Conservation (phyloP, 495 filamentous ascomycete species). For the Neohortaea acidophila region DNA sequence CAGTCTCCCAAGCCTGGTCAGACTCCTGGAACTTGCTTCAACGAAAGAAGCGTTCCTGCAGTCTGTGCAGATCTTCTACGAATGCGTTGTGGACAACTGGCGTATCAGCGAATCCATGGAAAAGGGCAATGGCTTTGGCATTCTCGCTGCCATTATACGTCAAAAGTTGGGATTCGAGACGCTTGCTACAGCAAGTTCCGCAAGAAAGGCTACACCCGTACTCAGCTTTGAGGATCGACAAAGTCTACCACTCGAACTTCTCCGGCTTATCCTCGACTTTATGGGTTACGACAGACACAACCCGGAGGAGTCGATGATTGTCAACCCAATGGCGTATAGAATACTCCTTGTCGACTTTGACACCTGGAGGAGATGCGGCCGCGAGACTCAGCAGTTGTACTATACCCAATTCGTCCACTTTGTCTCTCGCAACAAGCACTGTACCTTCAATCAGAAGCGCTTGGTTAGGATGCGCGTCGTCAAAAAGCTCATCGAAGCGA, state of each 20-base stretch:
- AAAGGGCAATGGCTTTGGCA: conserved; percentile 79
- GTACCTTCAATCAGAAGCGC: conserved; percentile 77
- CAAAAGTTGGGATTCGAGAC: conserved; percentile 51
- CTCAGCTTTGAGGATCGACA: conserved; percentile 40
- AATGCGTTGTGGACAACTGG: conserved; percentile 76
- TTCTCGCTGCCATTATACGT: conserved; percentile 62
- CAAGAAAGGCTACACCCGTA: conserved; percentile 18
- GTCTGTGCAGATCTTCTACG: conserved; percentile 68
- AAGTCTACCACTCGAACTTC: conserved; percentile 49
- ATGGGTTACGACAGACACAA: conserved; percentile 67
- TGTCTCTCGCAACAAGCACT: conserved; percentile 69
- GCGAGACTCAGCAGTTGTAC: conserved; percentile 65
- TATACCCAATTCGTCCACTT: conserved; percentile 83
- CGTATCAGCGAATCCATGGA: conserved; percentile 98
- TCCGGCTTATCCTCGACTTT: conserved; percentile 65
- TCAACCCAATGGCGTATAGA: conserved; percentile 87
- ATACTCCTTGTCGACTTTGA: conserved; percentile 84
- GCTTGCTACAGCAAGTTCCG: conserved; percentile 6
- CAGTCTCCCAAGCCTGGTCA: conserved; percentile 67
- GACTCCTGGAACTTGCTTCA: conserved; percentile 60
- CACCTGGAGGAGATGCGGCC: conserved; percentile 66
- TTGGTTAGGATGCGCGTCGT: conserved; percentile 84
- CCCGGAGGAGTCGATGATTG: conserved; percentile 75
- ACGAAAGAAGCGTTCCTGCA: conserved; percentile 54
- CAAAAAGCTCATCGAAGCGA: conserved; percentile 72